Base-by-base conservation (phyloP, 768 basidiomycete species). In the Naganishia friedmannii region DNA sequence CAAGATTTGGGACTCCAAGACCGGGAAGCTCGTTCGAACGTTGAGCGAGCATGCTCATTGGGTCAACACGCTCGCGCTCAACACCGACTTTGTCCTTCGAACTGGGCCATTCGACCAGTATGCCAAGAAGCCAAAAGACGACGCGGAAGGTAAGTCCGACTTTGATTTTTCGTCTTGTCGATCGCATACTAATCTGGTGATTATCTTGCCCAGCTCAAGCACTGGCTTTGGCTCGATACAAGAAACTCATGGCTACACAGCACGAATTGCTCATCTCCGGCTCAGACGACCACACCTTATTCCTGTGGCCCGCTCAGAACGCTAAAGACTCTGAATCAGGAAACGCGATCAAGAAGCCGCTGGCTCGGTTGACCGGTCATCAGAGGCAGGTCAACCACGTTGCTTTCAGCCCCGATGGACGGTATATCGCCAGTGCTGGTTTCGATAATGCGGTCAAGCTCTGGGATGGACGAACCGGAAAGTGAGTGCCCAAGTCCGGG, bases 41-140 rank as follows among this genome's bases (percentile, higher is more conserved):
- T 83, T 98, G 31, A 93, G 91, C 80, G 93, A 97, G 72, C 95
- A 99, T 75, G 96, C 93, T 0, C 96, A 99, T 77, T 98, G 94
- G 95, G 96, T 99, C 9, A 99, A 94, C 23, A 98, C 94, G 0
- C 87, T 99, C 53, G 88, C 96, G 3, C 85, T 97, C 67, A 95
- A 93, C 80, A 94, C 94, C 12, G 95, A 99, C 78, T 96, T 94
- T 76, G 87, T 95, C 31, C 85, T 96, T 4, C 88, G 94, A 28
- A 97, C 95, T 0, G 95, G 95, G 0, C 93, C 95, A 0, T 98
- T 90, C 75, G 93, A 97, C 79, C 91, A 96, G 74, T 90, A 85
- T 0, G 87, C 86, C 53, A 93, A 90, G 81, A 85, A 85, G 67
- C 90, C 93, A 0, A 82, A 85, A 8, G 89, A 89, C 7, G 90